Conservation (phyloP, 2,329 filamentous ascomycete species). For the Diaporthe sp. region DNA sequence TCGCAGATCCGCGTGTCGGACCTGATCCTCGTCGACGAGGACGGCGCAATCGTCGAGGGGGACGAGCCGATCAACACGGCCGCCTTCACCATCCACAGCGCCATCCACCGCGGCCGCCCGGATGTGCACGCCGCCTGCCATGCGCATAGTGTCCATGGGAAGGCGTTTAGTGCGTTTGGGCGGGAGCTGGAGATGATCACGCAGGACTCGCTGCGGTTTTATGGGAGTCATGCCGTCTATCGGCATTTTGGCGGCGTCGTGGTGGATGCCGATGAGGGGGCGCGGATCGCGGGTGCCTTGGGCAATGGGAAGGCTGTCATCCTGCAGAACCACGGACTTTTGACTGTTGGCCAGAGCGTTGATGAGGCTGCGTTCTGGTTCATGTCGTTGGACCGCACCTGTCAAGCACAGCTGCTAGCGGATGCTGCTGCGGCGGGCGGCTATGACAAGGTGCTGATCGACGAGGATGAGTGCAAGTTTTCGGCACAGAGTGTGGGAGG, state of each 20-base stretch:
- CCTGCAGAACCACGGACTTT: slow-evolving; percentile 77
- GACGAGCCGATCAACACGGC: slow-evolving; percentile 77
- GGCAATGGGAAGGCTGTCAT: slow-evolving; percentile 74
- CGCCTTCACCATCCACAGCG: slow-evolving; percentile 78
- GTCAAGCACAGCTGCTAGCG: slow-evolving; percentile 73
- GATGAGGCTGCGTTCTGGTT: slow-evolving; percentile 82
- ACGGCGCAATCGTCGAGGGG: slow-evolving; percentile 74
- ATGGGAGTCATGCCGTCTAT: slow-evolving; percentile 76
- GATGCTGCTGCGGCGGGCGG: slow-evolving; percentile 68
- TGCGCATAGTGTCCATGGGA: slow-evolving; percentile 74
- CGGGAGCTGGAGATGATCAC: slow-evolving; percentile 77
- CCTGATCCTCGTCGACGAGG: slow-evolving; percentile 75
- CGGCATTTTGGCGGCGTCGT: slow-evolving; percentile 65
- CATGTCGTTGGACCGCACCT: slow-evolving; percentile 76
- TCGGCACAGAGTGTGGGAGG: slow-evolving; percentile 51
- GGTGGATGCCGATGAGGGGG: slow-evolving; percentile 74
- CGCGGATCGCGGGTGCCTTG: slow-evolving; percentile 72
- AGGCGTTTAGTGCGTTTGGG: slow-evolving; percentile 77
- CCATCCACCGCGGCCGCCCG: slow-evolving; percentile 74
- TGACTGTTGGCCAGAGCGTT: slow-evolving; percentile 78
- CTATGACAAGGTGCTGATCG: slow-evolving; percentile 50
- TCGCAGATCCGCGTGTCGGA: slow-evolving; percentile 75
- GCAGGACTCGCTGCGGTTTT: slow-evolving; percentile 75
- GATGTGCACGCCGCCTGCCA: slow-evolving; percentile 79
- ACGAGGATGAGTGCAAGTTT: slow-evolving; percentile 54